Base-by-base conservation (phyloP, 2,329 filamentous ascomycete genomes). In the Epichloe sp. region DNA sequence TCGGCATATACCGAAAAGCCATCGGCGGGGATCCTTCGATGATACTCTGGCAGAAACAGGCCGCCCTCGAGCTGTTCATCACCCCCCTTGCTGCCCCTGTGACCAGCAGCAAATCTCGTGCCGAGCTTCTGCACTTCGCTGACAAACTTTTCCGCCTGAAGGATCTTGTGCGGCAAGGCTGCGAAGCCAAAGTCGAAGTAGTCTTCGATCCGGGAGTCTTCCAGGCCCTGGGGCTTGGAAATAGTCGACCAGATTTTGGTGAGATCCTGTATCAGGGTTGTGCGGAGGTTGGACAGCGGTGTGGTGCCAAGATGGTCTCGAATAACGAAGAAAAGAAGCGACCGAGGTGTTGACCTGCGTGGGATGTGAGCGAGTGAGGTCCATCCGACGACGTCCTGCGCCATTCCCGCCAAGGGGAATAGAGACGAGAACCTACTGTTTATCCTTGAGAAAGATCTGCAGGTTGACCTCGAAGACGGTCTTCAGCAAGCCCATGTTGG, bases 121-220 rank as follows among this genome's bases (percentile, higher is more conserved):
- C 88, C 86, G 37, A 98, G 77, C 60, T 83, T 86, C 57, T 82
- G 78, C 14, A 94, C 86, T 63, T 94, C 90, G 38, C 79, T 71
- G 38, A 85, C 75, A 62, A 98, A 98, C 66, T 90, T 87, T 23
- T 97, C 90, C 3, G 87, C 89, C 64, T 97, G 91, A 50, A 97
- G 78, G 54, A 95, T 89, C 73, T 98, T 98, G 75, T 98, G 93
- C 4, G 93, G 93, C 21, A 98, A 77, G 0, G 91, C 89, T 46
- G 90, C 88, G 63, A 98, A 98, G 50, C 89, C 90, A 68, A 98
- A 97, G 70, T 98, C 93, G 62, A 98, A 98, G 71, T 97, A 98
- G 64, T 98, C 91, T 60, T 93, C 87, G 57, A 98, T 97, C 52
- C 78, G 82, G 19, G 91, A 91, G 58, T 82, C 82, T 65, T 98